Base-by-base conservation (phyloP, 2,329 filamentous ascomycete genomes). In the Fusarium nodosum region DNA sequence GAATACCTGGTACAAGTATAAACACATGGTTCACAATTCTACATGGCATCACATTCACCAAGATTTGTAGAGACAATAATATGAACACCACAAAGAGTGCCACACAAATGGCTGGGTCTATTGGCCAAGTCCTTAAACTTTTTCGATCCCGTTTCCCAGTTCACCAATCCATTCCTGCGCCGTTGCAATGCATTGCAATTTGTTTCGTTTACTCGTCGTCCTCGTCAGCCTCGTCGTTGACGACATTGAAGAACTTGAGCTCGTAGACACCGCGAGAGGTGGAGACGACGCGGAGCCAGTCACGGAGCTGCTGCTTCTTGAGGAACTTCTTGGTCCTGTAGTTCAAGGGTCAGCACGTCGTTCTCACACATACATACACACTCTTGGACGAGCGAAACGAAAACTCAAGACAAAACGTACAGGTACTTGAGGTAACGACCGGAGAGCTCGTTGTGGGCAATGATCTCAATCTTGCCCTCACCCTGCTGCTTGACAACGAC, bases 231-330 rank as follows among this genome's bases (percentile, higher is more conserved):
- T 94, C 95, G 83, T 99, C 96, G 85, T 97, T 96, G 80, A 97
- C 95, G 81, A 99, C 94, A 89, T 99, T 99, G 94, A 97, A 99
- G 94, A 99, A 99, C 88, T 97, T 94, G 85, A 99, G 92, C 89
- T 97, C 94, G 88, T 99, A 99, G 75, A 97, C 94, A 82, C 96
- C 95, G 88, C 95, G 95, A 83, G 92, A 94, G 82, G 95, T 98
- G 77, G 94, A 97, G 81, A 99, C 96, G 78, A 99, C 95, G 80
- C 96, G 94, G 81, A 99, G 93, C 96, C 96, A 99, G 89, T 99
- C 96, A 87, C 96, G 93, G 83, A 99, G 93, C 90, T 98, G 95
- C 89, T 97, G 93, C 93, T 99, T 99, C 94, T 99, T 99, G 85
- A 99, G 92, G 92, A 97, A 99, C 90, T 99, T 99, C 93, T 99